Percentiles rank a stretch among this genome's conserved stretches.
Evolutionary conservation across 352 stramenopile genomes (phyloP).

Genomic region (Phytophthora kernoviae): DNA sequence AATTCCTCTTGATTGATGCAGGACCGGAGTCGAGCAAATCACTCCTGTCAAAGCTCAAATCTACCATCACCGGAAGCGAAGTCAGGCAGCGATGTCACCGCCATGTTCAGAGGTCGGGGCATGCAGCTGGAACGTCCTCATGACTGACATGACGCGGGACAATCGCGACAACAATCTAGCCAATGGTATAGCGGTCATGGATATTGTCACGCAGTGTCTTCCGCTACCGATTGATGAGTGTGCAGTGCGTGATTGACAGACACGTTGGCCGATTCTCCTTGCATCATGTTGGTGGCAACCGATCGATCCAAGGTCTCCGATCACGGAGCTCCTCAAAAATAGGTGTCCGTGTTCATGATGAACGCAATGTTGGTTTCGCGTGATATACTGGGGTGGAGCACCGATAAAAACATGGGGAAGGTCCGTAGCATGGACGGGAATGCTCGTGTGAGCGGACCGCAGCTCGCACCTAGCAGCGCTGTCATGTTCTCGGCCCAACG

Average conservation of each 20-base stretch:
- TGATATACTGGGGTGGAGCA: not conserved
- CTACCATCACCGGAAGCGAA: not conserved
- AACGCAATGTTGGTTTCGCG: conserved; percentile 23
- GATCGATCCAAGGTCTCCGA: no score
- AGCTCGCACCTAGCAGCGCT: conserved; percentile 2
- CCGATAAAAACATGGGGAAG: not conserved
- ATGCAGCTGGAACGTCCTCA: conserved; percentile 6
- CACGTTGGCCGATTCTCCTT: no score
- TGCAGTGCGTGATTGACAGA: no score
- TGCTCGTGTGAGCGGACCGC: conserved; percentile 18
- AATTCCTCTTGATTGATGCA: no score
- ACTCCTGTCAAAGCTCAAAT: conserved; percentile 3
- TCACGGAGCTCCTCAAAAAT: conserved; percentile 7
- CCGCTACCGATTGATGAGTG: no score
- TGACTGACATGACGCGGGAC: no score
- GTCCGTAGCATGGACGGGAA: conserved; percentile 19
- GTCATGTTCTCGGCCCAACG: conserved; percentile 9
- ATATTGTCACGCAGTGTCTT: no score
- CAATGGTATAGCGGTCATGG: not conserved
- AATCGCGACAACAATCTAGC: not conserved
- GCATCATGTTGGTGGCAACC: no score
- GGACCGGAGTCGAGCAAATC: not conserved
- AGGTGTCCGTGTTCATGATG: conserved; percentile 6
- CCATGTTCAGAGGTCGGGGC: not conserved
- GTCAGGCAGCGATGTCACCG: not conserved